Evolutionary conservation across 805 yeast species (phyloP).

Genomic region (Clavispora santaluciae): DNA sequence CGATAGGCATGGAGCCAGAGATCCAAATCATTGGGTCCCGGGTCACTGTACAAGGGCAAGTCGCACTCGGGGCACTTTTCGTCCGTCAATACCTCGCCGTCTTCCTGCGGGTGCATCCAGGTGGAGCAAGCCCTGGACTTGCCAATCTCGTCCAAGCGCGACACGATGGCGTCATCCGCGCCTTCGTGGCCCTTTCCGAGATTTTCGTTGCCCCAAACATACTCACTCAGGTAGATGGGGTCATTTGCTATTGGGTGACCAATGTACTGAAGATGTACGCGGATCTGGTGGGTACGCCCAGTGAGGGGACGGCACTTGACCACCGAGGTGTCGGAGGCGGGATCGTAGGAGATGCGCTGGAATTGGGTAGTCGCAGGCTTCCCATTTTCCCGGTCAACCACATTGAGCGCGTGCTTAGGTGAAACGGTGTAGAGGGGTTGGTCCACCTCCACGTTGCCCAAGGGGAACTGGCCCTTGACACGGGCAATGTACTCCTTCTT

Average conservation of each 20-base stretch:
- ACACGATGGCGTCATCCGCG: slow-evolving; percentile 44
- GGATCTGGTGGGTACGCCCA: slow-evolving; percentile 92
- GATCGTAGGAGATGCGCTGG: slow-evolving; percentile 60
- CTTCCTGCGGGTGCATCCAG: slow-evolving; percentile 55
- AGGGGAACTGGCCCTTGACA: slow-evolving; percentile 83
- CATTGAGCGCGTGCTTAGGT: slow-evolving; percentile 67
- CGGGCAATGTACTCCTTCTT: slow-evolving; percentile 81
- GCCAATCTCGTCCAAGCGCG: slow-evolving; percentile 59
- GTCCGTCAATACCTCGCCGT: slow-evolving; percentile 65
- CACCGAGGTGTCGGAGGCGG: slow-evolving; percentile 50
- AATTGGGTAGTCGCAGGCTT: slow-evolving; percentile 76
- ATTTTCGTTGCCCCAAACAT: slow-evolving; percentile 67
- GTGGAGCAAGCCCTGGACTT: slow-evolving; percentile 62
- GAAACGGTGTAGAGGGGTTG: slow-evolving; percentile 65
- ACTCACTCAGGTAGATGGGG: slow-evolving; percentile 76
- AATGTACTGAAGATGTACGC: slow-evolving; percentile 87
- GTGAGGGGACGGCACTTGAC: slow-evolving; percentile 84
- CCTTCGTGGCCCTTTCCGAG: slow-evolving; percentile 62
- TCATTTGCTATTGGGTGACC: slow-evolving; percentile 92
- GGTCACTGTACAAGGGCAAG: slow-evolving; percentile 73
- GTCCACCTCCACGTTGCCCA: slow-evolving; percentile 48
- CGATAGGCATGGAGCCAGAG: slow-evolving; percentile 89
- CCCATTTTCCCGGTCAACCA: slow-evolving; percentile 44
- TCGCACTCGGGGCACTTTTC: slow-evolving; percentile 63
- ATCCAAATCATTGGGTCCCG: slow-evolving; percentile 81